Evolutionary conservation across 306 rosid species (phyloP).

Genomic region (Carpinus fangiana): DNA sequence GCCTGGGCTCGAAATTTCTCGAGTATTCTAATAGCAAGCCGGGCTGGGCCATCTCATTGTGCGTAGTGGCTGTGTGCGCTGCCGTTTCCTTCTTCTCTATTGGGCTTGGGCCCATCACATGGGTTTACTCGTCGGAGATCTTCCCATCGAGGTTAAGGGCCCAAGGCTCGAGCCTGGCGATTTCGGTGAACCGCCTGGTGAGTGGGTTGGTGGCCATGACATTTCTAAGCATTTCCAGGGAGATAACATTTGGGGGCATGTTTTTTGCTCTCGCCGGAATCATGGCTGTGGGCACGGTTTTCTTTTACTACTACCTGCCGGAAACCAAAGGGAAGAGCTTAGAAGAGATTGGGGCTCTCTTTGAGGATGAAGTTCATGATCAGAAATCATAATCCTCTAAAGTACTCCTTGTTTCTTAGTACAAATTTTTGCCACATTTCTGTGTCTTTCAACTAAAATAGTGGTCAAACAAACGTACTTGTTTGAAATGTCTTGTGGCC

Average conservation of each 20-base stretch:
- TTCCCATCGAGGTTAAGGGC: constrained; percentile 65
- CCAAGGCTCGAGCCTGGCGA: constrained; percentile 75
- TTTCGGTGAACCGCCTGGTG: constrained; percentile 67
- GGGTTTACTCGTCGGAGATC: constrained; percentile 80
- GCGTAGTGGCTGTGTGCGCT: constrained; percentile 54
- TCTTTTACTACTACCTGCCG: constrained; percentile 46
- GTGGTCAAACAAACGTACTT: not conserved
- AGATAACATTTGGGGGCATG: constrained; percentile 60
- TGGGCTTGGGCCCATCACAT: constrained; percentile 87
- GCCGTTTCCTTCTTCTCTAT: constrained; percentile 67
- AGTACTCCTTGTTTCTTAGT: constrained; percentile 6
- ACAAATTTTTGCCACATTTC: not conserved
- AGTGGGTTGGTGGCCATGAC: constrained; percentile 77
- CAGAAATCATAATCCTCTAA: constrained; percentile 1
- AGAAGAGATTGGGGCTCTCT: constrained; percentile 70
- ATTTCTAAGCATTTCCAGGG: constrained; percentile 50
- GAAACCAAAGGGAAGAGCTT: constrained; percentile 83
- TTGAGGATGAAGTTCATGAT: constrained; percentile 44
- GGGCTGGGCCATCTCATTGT: constrained; percentile 53
- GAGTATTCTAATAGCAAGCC: constrained; percentile 36
- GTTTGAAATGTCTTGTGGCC: not conserved
- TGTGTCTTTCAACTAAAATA: not conserved
- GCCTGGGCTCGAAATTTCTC: constrained; percentile 56
- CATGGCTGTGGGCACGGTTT: constrained; percentile 52
- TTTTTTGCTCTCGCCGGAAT: constrained; percentile 58